Evolutionary conservation across 441 rosid genomes (phyloP).

Genomic region (Raphanus hybrid): DNA sequence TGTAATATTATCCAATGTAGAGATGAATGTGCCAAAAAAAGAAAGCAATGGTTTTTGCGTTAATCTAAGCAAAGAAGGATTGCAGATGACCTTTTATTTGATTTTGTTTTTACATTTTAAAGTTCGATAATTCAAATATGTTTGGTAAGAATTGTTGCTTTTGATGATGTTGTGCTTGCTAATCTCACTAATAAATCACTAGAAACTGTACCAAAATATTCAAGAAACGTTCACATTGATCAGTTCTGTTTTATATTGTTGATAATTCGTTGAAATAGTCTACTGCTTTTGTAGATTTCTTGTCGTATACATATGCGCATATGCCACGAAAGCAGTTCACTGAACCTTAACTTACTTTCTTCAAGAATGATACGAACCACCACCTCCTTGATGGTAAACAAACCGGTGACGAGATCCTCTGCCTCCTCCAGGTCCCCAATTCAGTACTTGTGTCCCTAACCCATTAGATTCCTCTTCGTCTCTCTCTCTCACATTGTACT

Average conservation of each 20-base stretch:
- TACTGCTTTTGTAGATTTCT: no score
- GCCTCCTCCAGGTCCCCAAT: constrained; percentile 58
- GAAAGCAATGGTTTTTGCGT: neutral
- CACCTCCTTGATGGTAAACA: constrained; percentile 72
- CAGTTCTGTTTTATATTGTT: no score
- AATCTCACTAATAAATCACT: no score
- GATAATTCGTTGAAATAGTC: no score
- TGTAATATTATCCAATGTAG: neutral
- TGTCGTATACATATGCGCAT: no score
- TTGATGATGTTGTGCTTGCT: no score
- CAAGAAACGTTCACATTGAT: no score
- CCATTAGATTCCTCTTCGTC: constrained; percentile 95
- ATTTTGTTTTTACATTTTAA: no score
- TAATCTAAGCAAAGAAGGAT: neutral
- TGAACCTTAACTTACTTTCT: constrained; percentile 52
- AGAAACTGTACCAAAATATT: no score
- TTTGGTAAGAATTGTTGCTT: no score
- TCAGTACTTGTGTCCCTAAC: constrained; percentile 67
- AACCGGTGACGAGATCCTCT: constrained; percentile 74
- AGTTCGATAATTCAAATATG: neutral
- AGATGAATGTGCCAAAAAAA: neutral
- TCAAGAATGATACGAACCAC: constrained; percentile 71
- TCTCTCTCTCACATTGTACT: constrained; percentile 76
- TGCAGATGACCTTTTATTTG: neutral
- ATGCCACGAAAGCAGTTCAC: no score